These are phyloP conservation scores for Rhodotorula sp. DNA, from an alignment of 1,284 basidiomycete species.

Conservation along the genomic window DNA sequence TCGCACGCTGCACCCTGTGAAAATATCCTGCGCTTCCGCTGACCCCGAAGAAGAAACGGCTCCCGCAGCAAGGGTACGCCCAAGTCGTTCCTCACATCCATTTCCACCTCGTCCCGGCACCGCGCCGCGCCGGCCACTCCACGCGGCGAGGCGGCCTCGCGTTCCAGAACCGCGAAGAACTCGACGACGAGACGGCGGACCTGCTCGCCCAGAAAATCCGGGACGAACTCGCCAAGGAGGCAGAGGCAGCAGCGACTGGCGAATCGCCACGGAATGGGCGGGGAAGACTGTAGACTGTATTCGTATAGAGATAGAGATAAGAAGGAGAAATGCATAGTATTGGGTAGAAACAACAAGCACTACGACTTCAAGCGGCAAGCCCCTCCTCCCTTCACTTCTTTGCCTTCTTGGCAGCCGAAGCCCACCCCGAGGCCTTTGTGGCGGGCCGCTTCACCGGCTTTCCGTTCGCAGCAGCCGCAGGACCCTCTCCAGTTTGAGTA, in stretches of 20 bases:
- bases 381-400: slow-evolving; percentile 1
- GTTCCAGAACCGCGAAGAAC: slow-evolving; percentile 57
- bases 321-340: not conserved
- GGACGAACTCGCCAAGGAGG: slow-evolving; percentile 17
- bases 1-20: too few relatives aligned
- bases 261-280: too few relatives aligned
- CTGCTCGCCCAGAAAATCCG: slow-evolving; percentile 15
- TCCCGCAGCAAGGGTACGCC: slow-evolving; percentile 64
- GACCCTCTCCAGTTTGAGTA: too few relatives aligned
- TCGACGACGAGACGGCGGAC: slow-evolving; percentile 62
- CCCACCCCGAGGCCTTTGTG: not conserved
- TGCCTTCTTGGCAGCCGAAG: slow-evolving; percentile 6
- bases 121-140: slow-evolving; percentile 51
- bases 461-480: not conserved
- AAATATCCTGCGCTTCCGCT: not conserved
- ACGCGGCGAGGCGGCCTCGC: slow-evolving; percentile 5
- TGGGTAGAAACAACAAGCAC: not conserved
- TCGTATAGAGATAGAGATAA: not conserved
- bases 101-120: slow-evolving; percentile 74
- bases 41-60: too few relatives aligned
- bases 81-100: slow-evolving; percentile 78
- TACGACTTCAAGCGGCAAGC: not conserved
- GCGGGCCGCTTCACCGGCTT: not conserved
- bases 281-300: too few relatives aligned
- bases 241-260: too few relatives aligned